Evolutionary conservation across 1,139 yeast genomes (phyloP).

Genomic region (Yamadazyma conglobata): DNA sequence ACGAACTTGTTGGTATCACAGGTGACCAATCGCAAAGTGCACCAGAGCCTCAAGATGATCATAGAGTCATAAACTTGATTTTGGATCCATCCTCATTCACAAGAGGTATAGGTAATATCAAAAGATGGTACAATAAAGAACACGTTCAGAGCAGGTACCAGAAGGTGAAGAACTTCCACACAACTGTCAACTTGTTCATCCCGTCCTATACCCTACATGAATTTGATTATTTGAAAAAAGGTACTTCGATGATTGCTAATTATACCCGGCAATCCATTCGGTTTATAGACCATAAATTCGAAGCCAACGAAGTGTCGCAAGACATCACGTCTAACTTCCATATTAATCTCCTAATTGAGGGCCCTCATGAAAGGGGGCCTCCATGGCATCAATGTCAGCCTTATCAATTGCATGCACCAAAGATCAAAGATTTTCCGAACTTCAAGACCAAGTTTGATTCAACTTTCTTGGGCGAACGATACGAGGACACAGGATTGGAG

Average conservation of each 20-base stretch:
- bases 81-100: conserved; percentile 58
- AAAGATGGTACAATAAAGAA: conserved; percentile 47
- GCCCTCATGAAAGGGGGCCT: conserved; percentile 44
- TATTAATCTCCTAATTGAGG: conserved; percentile 27
- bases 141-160: conserved; percentile 8
- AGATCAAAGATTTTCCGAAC: conserved; percentile 45
- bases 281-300: conserved; percentile 46
- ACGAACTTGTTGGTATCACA: conserved; percentile 3
- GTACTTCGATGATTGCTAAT: conserved; percentile 50
- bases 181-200: conserved; percentile 33
- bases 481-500: no score
- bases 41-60: conserved; percentile 1
- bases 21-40: not conserved
- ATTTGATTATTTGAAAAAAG: conserved; percentile 52
- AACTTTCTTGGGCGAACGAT: conserved; percentile 19
- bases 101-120: conserved; percentile 57
- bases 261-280: conserved; percentile 57
- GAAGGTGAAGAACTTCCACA: conserved; percentile 14
- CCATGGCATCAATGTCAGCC: conserved; percentile 47
- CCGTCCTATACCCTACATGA: conserved; percentile 58
- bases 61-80: conserved; percentile 33
- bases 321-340: conserved; percentile 9
- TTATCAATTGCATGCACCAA: conserved; percentile 45
- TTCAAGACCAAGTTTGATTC: conserved; percentile 36
- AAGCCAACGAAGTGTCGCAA: conserved; percentile 12